These are phyloP conservation scores for Astraeus odoratus DNA, from an alignment of 768 basidiomycete genomes.

Conservation along the genomic window DNA sequence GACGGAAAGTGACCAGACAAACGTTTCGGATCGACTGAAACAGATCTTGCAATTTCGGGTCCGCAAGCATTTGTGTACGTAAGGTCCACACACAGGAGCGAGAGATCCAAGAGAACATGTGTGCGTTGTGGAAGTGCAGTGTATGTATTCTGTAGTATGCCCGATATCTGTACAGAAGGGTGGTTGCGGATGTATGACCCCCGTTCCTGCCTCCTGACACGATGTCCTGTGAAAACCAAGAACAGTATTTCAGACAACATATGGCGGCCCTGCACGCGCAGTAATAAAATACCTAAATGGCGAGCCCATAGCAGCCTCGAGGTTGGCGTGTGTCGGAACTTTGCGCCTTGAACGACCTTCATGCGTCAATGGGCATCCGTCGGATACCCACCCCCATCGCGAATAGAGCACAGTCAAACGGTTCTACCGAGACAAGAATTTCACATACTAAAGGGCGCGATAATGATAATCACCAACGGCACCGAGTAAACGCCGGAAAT, in stretches of 20 bases:
- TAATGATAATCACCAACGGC: slow-evolving; percentile 19
- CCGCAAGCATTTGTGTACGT: too few species aligned
- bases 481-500: slow-evolving; percentile 14
- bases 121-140: neutral
- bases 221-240: slow-evolving; percentile 6
- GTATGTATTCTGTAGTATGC: neutral
- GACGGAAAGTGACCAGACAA: too few species aligned
- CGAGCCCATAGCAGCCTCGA: slow-evolving; percentile 26
- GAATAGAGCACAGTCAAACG: slow-evolving; percentile 11
- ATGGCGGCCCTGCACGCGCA: slow-evolving; percentile 27
- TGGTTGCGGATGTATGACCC: neutral
- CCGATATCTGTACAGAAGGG: neutral
- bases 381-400: slow-evolving; percentile 18
- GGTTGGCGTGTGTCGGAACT: slow-evolving; percentile 25
- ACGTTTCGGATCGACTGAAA: too few species aligned
- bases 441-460: slow-evolving; percentile 4
- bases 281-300: slow-evolving; percentile 24
- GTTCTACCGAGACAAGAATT: slow-evolving; percentile 5
- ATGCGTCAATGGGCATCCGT: slow-evolving; percentile 25
- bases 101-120: too few species aligned
- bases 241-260: slow-evolving; percentile 10
- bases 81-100: too few species aligned
- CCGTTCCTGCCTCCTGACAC: slow-evolving; percentile 11
- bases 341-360: slow-evolving; percentile 21
- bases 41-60: too few species aligned